Base-by-base conservation (phyloP, 2,329 filamentous ascomycete species). In the Didymella glomerata region DNA sequence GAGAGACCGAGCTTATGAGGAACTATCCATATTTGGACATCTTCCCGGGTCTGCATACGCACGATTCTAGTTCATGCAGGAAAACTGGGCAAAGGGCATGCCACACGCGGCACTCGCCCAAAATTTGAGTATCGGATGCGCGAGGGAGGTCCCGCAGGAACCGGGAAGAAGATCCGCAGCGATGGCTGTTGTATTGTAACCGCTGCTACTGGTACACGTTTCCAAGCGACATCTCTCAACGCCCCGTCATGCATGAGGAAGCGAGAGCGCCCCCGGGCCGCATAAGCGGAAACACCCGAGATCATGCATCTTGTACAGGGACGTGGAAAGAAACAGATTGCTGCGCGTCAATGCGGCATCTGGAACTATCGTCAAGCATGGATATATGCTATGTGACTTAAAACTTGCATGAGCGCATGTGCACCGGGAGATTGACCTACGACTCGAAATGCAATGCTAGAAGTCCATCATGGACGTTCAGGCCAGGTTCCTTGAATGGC, bases 121-220 rank as follows among this genome's bases (percentile, higher is more conserved):
- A 14, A n/a, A 3, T 27, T n/a, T n/a, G 22, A 44, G 22, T 14
- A 27, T 27, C 22, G 41, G 41, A 44, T 44, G 41, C 24, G 41
- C 22, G 14, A 22, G 4, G 16, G 22, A 25, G 11, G 11, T 44
- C 24, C 41, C 41, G 41, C 24, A 6, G 22, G 24, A 42, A 16
- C 24, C 24, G 14, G 41, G 24, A 27, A 24, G 24, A 44, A 27
- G 14, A 10, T 27, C 22, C 11, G 50, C 24, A 30, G 42, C 32
- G 9, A 32, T 27, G 11, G 25, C 9, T n/a, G 20, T 16, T 3
- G 40, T 22, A 25, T 14, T 14, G 25, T 18, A 32, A 24, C 14
- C 25, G 34, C 5, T 51, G 14, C 22, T 47, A 59, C 46, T 59
- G 56, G 56, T 59, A 59, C 56, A 59, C 56, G 56, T 59, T 47